phyloP scores from a whole-genome alignment of 2,329 filamentous ascomycete genomes.

The Coniochaeta sp. region DNA sequence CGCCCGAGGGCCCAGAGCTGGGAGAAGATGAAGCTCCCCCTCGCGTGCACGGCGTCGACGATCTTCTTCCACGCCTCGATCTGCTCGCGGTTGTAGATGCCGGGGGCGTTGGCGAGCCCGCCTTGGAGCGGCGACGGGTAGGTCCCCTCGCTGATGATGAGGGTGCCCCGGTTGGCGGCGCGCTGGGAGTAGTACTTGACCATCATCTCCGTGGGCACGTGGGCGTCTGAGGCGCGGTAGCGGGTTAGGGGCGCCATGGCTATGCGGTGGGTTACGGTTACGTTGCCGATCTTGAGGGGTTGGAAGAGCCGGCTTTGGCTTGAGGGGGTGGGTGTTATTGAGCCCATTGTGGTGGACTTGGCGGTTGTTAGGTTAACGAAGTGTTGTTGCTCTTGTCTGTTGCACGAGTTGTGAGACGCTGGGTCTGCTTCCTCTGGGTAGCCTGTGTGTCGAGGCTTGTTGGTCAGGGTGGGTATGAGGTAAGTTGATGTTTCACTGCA shows the following conservation, averaged over 20 bases:
- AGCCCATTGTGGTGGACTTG: neutral
- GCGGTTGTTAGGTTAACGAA: too few relatives aligned
- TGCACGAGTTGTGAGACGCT: too few relatives aligned
- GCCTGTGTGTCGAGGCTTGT: too few relatives aligned
- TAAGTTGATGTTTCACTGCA: too few relatives aligned
- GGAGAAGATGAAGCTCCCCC: constrained; percentile 49
- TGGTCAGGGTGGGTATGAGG: too few relatives aligned
- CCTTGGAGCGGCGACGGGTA: constrained; percentile 25
- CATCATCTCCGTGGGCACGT: constrained; percentile 11
- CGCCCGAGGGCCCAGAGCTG: constrained; percentile 46
- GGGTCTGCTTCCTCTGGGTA: too few relatives aligned
- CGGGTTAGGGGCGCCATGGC: constrained; percentile 47
- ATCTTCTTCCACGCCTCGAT: constrained; percentile 52
- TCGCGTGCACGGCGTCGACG: constrained; percentile 52
- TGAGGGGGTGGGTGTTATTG: neutral
- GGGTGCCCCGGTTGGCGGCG: constrained; percentile 26
- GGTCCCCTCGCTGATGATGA: constrained; percentile 38
- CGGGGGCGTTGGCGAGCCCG: constrained; percentile 39
- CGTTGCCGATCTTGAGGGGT: constrained; percentile 35
- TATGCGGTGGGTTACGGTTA: constrained; percentile 43
- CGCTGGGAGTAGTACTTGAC: constrained; percentile 30
- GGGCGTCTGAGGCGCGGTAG: constrained; percentile 34
- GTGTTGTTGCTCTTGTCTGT: too few relatives aligned
- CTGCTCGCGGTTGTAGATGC: constrained; percentile 47
- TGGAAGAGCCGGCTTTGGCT: constrained; percentile 25